phyloP scores from a whole-genome alignment of 2,329 filamentous ascomycete species.

The Moelleriella libera region DNA sequence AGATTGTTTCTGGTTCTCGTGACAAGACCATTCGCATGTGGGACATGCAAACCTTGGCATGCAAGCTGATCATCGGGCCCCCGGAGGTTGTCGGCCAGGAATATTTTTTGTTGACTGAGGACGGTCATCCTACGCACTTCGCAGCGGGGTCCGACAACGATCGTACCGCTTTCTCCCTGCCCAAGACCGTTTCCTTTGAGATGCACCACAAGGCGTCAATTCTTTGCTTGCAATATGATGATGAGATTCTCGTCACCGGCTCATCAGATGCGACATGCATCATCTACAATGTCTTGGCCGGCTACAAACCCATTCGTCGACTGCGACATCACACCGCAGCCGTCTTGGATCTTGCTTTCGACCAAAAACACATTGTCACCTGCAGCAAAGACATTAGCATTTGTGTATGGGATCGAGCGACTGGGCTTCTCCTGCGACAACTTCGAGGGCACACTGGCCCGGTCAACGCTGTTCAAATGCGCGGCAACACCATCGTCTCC shows the following conservation, averaged over 20 bases:
- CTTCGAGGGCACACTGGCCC: conserved; percentile 78
- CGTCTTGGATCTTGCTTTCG: conserved; percentile 86
- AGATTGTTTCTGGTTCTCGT: conserved; percentile 92
- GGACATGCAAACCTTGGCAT: conserved; percentile 83
- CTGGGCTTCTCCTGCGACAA: conserved; percentile 61
- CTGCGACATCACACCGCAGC: conserved; percentile 71
- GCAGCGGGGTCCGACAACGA: conserved; percentile 38
- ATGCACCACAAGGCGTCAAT: conserved; percentile 82
- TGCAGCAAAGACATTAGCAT: conserved; percentile 94
- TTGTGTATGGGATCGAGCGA: conserved; percentile 83
- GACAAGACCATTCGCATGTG: conserved; percentile 93
- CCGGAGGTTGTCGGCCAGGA: conserved; percentile 44
- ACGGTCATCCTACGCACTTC: conserved; percentile 38
- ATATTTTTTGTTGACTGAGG: conserved; percentile 34
- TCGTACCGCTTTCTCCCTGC: conserved; percentile 30
- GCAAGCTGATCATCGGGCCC: conserved; percentile 74
- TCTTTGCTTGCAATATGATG: conserved; percentile 87
- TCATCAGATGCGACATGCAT: conserved; percentile 89
- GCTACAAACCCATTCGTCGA: conserved; percentile 67
- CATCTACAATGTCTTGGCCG: conserved; percentile 68
- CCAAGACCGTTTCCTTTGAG: conserved; percentile 40
- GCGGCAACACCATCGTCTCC: conserved; percentile 82
- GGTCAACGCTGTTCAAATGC: conserved; percentile 91
- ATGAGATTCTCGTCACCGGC: conserved; percentile 83
- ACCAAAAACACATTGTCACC: conserved; percentile 83